A percentile compares a stretch with the other conserved stretches of the same genome.
phyloP scores from a whole-genome alignment of 2,329 filamentous ascomycete genomes.

The Ophiostoma ulmi region DNA sequence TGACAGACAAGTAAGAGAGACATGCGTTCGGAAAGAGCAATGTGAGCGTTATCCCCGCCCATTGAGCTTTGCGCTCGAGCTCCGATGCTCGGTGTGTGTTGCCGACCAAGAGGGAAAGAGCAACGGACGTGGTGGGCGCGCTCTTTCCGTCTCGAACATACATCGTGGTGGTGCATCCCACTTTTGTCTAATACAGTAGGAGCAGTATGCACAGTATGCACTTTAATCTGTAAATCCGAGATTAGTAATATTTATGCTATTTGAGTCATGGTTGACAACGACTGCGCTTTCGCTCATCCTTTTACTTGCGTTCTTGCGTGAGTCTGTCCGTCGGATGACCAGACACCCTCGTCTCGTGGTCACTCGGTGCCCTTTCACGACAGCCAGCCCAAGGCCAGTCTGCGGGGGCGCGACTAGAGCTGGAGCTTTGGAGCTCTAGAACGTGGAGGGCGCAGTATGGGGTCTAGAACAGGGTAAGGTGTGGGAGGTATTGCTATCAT shows the following conservation, averaged over 20 bases:
- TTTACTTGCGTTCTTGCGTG: not conserved
- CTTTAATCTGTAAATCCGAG: not conserved
- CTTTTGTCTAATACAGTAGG: not conserved
- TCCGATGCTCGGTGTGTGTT: conserved; percentile 4
- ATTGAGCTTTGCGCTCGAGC: not conserved
- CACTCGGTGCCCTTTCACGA: conserved; percentile 5
- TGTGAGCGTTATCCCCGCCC: not conserved
- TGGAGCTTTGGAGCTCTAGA: not conserved
- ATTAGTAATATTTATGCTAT: not conserved
- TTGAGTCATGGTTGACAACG: not conserved
- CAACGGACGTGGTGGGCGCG: not conserved
- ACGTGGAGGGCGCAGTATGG: not conserved
- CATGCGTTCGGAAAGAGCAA: not conserved
- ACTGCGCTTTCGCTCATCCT: not conserved
- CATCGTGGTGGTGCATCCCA: conserved; percentile 7
- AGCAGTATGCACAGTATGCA: not conserved
- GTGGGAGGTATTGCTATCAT: not conserved
- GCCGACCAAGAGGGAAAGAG: not conserved
- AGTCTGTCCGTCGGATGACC: not conserved
- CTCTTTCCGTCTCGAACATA: not conserved
- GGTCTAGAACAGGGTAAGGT: conserved; percentile 10
- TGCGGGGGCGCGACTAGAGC: not conserved
- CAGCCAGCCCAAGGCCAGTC: not conserved
- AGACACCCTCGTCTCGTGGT: not conserved
- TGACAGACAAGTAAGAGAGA: not conserved